A percentile compares a stretch with the other conserved stretches of the same genome.
These are phyloP conservation scores for Backusella sp. DNA, from an alignment of 192 early-diverging fungal species.

Conservation along the genomic window DNA sequence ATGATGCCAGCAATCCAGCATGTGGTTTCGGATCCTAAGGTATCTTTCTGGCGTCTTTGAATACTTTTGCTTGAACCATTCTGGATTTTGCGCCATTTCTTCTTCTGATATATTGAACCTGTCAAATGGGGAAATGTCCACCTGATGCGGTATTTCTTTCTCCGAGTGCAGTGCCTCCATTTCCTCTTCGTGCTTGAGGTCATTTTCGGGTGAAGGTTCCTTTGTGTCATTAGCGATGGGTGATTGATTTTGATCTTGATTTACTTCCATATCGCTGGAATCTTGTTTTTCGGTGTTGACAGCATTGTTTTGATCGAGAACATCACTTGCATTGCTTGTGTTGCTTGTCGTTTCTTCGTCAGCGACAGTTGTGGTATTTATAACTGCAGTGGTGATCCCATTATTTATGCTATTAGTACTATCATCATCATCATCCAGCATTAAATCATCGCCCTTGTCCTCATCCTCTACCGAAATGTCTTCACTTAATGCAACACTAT, in stretches of 20 bases:
- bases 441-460: constrained; percentile 8
- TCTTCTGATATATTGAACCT: constrained; percentile 46
- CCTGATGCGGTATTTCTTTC: background rate
- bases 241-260: background rate
- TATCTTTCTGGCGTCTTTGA: constrained; percentile 90
- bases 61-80: constrained; percentile 69
- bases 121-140: constrained; percentile 36
- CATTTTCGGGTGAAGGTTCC: background rate
- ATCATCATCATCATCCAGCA: no score
- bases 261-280: background rate
- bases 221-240: background rate
- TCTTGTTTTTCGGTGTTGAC: background rate
- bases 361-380: background rate
- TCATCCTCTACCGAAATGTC: constrained; percentile 10
- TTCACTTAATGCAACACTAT: background rate
- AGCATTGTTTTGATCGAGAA: background rate
- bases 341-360: background rate
- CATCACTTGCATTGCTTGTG: background rate
- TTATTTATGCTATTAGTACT: background rate
- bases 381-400: background rate
- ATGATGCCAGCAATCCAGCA: constrained; percentile 75
- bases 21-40: constrained; percentile 83
- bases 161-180: background rate
- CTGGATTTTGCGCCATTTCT: constrained; percentile 47
- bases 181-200: background rate